A percentile compares a stretch with the other conserved stretches of the same genome.
Evolutionary conservation across 2,329 filamentous ascomycete genomes (phyloP).

Genomic region (Pseudogymnoascus sp.): DNA sequence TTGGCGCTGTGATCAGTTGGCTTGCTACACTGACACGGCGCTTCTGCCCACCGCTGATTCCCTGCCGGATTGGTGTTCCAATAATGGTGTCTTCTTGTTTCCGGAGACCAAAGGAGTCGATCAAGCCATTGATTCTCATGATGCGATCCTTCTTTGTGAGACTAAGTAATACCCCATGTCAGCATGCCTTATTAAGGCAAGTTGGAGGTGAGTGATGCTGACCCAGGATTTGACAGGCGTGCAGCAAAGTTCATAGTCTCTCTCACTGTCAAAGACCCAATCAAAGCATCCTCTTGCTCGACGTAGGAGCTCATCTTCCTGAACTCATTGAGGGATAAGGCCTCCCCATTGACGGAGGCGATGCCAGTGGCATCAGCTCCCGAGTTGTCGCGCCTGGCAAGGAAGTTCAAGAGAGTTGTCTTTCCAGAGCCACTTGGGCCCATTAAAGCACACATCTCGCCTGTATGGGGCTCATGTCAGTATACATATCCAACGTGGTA

Average conservation of each 20-base stretch:
- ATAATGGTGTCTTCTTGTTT: constrained; percentile 61
- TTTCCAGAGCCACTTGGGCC: constrained; percentile 78
- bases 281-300: constrained; percentile 77
- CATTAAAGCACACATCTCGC: constrained; percentile 72
- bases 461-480: constrained; percentile 29
- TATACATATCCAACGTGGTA: neutral
- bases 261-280: constrained; percentile 66
- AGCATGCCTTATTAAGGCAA: neutral
- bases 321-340: constrained; percentile 44
- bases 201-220: constrained; percentile 15
- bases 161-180: neutral
- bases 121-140: constrained; percentile 40
- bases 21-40: constrained; percentile 48
- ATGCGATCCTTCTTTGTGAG: constrained; percentile 7
- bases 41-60: constrained; percentile 50
- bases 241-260: constrained; percentile 72
- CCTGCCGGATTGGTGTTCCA: constrained; percentile 63
- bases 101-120: constrained; percentile 62
- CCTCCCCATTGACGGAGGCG: constrained; percentile 41
- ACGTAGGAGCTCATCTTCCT: constrained; percentile 64
- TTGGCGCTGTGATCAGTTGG: constrained; percentile 47
- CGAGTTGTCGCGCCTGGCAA: constrained; percentile 61
- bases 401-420: constrained; percentile 70
- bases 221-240: constrained; percentile 50
- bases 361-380: constrained; percentile 41